A percentile compares a stretch with the other conserved stretches of the same genome.
Evolutionary conservation across 2,329 filamentous ascomycete species (phyloP).

Genomic region (Sclerotinia borealis): DNA sequence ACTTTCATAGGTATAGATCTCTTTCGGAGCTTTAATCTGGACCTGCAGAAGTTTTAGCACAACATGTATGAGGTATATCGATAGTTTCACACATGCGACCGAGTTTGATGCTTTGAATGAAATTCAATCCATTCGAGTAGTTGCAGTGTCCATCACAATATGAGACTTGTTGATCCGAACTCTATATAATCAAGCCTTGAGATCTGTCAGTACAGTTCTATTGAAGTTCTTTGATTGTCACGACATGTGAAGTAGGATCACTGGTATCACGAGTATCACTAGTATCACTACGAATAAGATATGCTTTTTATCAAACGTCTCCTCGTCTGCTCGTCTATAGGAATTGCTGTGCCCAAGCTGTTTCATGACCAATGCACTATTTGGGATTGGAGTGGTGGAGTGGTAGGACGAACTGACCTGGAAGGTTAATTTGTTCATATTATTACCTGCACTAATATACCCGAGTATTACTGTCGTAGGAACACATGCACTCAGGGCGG

Average conservation of each 20-base stretch:
- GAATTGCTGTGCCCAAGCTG: constrained; percentile 1
- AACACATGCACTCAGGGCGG: background rate
- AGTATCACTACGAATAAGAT: background rate
- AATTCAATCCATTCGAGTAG: background rate
- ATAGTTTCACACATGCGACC: constrained; percentile 19
- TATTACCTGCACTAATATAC: background rate
- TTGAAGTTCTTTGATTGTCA: background rate
- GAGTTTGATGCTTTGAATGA: background rate
- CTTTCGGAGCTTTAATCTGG: constrained; percentile 15
- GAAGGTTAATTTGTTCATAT: background rate
- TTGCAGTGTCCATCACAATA: background rate
- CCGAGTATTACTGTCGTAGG: too few species aligned
- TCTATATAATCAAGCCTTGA: background rate
- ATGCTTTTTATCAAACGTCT: background rate
- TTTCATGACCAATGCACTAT: constrained; percentile 4
- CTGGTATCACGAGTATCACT: too few species aligned
- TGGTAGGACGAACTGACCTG: constrained; percentile 1
- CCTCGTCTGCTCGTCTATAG: constrained; percentile 11
- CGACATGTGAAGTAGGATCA: too few species aligned
- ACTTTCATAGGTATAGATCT: background rate
- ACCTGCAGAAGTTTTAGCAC: constrained; percentile 19
- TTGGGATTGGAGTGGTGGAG: background rate
- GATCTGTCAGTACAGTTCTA: background rate
- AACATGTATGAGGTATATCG: constrained; percentile 12
- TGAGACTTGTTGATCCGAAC: background rate